A percentile compares a stretch with the other conserved stretches of the same genome.
Evolutionary conservation across 2,329 filamentous ascomycete genomes (phyloP).

Genomic region (Neurospora crassa): DNA sequence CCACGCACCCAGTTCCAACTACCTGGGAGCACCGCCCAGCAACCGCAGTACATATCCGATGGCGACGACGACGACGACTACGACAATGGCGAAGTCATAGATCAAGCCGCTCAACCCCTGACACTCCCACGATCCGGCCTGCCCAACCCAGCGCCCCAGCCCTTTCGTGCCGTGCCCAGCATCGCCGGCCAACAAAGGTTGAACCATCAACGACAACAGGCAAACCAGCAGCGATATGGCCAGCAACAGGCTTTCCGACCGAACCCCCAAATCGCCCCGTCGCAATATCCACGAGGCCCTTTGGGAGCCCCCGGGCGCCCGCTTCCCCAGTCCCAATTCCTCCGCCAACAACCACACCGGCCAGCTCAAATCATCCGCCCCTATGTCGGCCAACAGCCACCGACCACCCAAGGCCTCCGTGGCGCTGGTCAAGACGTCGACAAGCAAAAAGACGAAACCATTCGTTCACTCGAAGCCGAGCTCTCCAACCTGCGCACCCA

Average conservation of each 20-base stretch:
- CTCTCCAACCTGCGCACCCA: conserved; percentile 44
- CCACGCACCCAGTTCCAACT: conserved; percentile 8
- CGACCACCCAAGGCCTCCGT: conserved; percentile 22
- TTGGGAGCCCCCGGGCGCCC: neutral
- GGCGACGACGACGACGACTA: conserved; percentile 46
- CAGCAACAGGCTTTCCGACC: neutral
- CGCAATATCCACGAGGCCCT: conserved; percentile 9
- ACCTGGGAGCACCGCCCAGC: conserved; percentile 16
- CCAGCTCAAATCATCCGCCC: conserved; percentile 13
- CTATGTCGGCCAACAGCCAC: conserved; percentile 19
- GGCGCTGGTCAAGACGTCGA: conserved; percentile 9
- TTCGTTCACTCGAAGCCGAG: conserved; percentile 41
- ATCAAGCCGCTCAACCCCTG: conserved; percentile 32
- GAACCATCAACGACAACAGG: conserved; percentile 14
- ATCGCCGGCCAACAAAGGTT: conserved; percentile 12
- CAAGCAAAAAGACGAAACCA: conserved; percentile 25
- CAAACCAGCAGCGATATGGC: neutral
- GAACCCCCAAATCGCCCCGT: conserved; percentile 7
- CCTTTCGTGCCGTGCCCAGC: conserved; percentile 15
- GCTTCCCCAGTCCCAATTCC: conserved; percentile 28
- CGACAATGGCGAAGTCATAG: conserved; percentile 42
- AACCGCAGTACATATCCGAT: conserved; percentile 33
- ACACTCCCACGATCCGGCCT: conserved; percentile 26
- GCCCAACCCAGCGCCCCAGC: conserved; percentile 22
- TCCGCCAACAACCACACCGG: conserved; percentile 21